Percentiles rank a stretch among this genome's conserved stretches.
Conservation (phyloP, 371 early-diverging fungal genomes). For the Nematocida displodere region DNA sequence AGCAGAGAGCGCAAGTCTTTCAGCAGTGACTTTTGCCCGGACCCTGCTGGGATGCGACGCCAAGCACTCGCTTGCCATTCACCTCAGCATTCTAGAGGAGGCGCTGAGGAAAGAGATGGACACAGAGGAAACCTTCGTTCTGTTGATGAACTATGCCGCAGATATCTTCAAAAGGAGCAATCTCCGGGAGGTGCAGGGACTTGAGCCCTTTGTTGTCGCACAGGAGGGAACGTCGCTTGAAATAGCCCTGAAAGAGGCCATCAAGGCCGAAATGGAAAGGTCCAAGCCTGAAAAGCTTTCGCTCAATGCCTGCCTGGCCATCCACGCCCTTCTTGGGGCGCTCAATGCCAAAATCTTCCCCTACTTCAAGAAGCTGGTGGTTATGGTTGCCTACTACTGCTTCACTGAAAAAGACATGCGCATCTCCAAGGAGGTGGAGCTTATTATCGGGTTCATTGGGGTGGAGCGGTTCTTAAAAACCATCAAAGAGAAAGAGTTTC, state of each 20-base stretch:
- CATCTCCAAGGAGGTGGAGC: conserved; percentile 23
- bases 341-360: conserved; percentile 4
- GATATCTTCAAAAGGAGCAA: not conserved
- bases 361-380: conserved; percentile 16
- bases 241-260: conserved; percentile 8
- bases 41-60: not conserved
- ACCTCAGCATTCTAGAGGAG: not conserved
- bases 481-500: conserved; percentile 35
- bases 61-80: not conserved
- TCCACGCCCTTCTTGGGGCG: not conserved
- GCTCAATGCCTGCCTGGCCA: not conserved
- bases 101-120: not conserved
- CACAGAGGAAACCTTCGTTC: not conserved
- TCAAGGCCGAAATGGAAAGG: conserved; percentile 5
- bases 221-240: conserved; percentile 7
- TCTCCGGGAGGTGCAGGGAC: not conserved
- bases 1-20: not conserved
- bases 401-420: conserved; percentile 12
- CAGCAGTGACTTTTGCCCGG: conserved; percentile 15
- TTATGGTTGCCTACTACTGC: conserved; percentile 35
- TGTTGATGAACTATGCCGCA: conserved; percentile 11
- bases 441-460: conserved; percentile 39
- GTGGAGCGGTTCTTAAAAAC: conserved; percentile 34
- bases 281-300: not conserved
- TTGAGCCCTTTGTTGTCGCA: not conserved